Evolutionary conservation across 345 rosid species (phyloP).

Genomic region (Aurinia saxatilis): DNA sequence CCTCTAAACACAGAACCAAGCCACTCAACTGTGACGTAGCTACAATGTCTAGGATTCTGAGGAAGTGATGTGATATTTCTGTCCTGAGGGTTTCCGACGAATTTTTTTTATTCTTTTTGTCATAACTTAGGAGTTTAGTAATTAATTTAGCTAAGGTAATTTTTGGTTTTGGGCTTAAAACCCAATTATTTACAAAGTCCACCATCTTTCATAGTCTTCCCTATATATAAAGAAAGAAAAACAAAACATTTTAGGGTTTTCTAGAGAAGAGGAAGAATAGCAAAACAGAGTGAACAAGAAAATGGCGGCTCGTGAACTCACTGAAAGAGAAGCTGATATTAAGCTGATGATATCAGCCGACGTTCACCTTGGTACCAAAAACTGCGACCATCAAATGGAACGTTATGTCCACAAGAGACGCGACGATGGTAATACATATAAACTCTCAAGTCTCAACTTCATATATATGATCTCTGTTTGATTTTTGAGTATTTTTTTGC

Average conservation of each 20-base stretch:
- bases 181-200: neutral
- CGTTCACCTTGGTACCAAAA: constrained; percentile 82
- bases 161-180: neutral
- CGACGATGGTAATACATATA: constrained; percentile 50
- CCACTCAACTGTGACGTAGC: no score
- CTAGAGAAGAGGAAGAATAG: neutral
- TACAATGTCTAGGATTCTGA: no score
- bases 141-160: no score
- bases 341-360: constrained; percentile 82
- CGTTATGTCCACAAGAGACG: constrained; percentile 78
- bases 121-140: no score
- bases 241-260: constrained; percentile 3
- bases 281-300: neutral
- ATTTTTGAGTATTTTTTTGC: neutral
- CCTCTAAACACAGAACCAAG: no score
- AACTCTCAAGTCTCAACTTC: neutral
- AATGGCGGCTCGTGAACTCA: constrained; percentile 32
- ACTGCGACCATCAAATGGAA: constrained; percentile 78
- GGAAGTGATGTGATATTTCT: no score
- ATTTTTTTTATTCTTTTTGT: no score
- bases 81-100: no score
- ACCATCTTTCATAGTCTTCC: no score
- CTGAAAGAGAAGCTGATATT: constrained; percentile 64
- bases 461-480: neutral
- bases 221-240: no score